Evolutionary conservation across 805 yeast genomes (phyloP), one percentile per base, ranked within the genome.

Genomic region (Ogataea thermomethanolica): DNA sequence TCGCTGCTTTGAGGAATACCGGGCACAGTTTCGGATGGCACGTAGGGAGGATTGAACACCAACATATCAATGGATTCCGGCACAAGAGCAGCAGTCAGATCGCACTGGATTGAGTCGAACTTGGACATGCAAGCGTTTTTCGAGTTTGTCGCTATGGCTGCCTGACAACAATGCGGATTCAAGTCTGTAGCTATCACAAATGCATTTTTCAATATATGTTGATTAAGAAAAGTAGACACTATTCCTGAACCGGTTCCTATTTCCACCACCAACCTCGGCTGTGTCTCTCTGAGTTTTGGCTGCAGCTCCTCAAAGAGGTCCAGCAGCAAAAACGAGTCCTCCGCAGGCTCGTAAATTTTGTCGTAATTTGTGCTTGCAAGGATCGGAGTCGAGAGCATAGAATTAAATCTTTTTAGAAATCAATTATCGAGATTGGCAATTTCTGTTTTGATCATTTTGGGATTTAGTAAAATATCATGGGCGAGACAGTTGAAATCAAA

Each of bases 11-110:
- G 44, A 0, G 93, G 93, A 1, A 74, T 50, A 0, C 48, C 55
- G 0, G 98, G 97, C 0, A 87, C 84, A 0, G 54, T 56, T 43
- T 80, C 89, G 1, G 91, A 86, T 0, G 99, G 99, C 1, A 93
- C 99, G 57, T 93, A 93, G 0, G 99, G 99, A 0, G 99, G 99
- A 55, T 93, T 93, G 64, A 93, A 93, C 1, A 93, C 69, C 15
- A 93, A 65, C 1, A 91, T 42, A 54, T 93, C 98, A 1, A 89
- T 71, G 4, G 64, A 36, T 2, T 69, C 50, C 0, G 55, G 54
- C 9, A 73, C 58, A 8, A 88, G 46, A 2, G 77, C 69, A 8
- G 71, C 51, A 0, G 84, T 73, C 23, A 89, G 62, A 53, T 76
- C 75, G 57, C 79, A 72, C 44, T 84, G 85, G 1, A 82, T 40